Conservation (phyloP, 176 grass and related monocot species). For the Puya raimondii region DNA sequence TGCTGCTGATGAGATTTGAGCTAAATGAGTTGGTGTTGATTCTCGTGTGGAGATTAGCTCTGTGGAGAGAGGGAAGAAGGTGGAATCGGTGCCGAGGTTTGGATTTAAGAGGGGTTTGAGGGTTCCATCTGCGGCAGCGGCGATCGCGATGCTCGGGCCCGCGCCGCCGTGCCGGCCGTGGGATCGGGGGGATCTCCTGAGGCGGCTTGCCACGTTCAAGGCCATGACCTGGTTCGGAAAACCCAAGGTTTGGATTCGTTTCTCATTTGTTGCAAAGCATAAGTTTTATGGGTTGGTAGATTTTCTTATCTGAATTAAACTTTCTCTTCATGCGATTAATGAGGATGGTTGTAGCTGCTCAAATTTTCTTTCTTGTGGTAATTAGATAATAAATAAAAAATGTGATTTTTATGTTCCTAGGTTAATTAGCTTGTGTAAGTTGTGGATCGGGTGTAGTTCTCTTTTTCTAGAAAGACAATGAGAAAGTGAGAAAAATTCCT, state of each 20-base stretch:
- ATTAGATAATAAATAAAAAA: too few relatives aligned
- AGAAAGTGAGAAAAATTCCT: not conserved
- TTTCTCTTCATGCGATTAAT: not conserved
- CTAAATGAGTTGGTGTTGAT: constrained; percentile 10
- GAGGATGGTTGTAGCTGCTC: not conserved
- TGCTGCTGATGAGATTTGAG: not conserved
- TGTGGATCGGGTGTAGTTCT: not conserved
- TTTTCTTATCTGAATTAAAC: not conserved
- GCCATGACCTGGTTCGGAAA: constrained; percentile 99
- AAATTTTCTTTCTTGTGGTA: not conserved
- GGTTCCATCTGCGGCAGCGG: constrained; percentile 31
- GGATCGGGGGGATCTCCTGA: constrained; percentile 77
- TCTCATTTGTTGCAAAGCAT: not conserved
- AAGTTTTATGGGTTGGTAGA: not conserved
- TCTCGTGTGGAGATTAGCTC: constrained; percentile 19
- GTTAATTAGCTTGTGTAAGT: not conserved
- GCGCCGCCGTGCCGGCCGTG: constrained; percentile 72
- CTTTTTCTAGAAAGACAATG: not conserved
- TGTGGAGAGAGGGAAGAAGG: constrained; percentile 22
- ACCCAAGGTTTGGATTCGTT: constrained; percentile 55
- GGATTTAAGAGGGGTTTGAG: constrained; percentile 44
- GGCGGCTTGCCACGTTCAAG: constrained; percentile 74
- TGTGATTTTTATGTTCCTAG: not conserved
- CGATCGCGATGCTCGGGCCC: constrained; percentile 32
- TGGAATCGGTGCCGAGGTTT: constrained; percentile 32